Percentiles rank a stretch among this genome's conserved stretches.
Evolutionary conservation across 176 grass and related monocot genomes (phyloP).

Genomic region (Lolium multiflorum): DNA sequence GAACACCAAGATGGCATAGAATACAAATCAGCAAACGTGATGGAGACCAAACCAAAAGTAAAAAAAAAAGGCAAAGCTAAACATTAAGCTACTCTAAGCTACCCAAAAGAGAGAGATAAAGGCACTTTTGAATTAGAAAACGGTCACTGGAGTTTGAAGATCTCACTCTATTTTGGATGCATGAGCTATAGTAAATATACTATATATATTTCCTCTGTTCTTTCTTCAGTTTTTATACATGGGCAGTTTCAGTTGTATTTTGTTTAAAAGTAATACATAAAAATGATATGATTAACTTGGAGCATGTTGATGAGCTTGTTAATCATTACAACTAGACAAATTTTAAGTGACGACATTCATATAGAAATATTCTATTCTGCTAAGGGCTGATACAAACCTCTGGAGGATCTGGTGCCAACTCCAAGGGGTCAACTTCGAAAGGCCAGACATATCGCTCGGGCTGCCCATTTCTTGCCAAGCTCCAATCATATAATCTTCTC

Average conservation of each 20-base stretch:
- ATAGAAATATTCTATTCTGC: slow-evolving; percentile 8
- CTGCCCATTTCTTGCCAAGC: slow-evolving; percentile 78
- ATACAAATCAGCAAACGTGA: background rate
- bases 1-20: background rate
- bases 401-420: slow-evolving; percentile 57
- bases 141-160: background rate
- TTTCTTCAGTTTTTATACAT: background rate
- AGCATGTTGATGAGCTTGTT: slow-evolving; percentile 13
- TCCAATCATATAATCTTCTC: slow-evolving; percentile 95
- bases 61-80: background rate
- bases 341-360: background rate
- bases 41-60: background rate
- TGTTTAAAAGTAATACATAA: background rate
- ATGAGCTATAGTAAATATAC: background rate
- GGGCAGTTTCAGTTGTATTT: background rate
- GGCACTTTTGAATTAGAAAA: background rate
- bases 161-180: background rate
- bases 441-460: slow-evolving; percentile 94
- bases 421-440: slow-evolving; percentile 69
- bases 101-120: no score
- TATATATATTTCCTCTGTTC: background rate
- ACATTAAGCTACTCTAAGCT: background rate
- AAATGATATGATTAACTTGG: background rate
- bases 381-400: slow-evolving; percentile 56
- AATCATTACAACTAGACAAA: background rate